Conservation (phyloP, 2,329 filamentous ascomycete species). For the Aureobasidium vineae region DNA sequence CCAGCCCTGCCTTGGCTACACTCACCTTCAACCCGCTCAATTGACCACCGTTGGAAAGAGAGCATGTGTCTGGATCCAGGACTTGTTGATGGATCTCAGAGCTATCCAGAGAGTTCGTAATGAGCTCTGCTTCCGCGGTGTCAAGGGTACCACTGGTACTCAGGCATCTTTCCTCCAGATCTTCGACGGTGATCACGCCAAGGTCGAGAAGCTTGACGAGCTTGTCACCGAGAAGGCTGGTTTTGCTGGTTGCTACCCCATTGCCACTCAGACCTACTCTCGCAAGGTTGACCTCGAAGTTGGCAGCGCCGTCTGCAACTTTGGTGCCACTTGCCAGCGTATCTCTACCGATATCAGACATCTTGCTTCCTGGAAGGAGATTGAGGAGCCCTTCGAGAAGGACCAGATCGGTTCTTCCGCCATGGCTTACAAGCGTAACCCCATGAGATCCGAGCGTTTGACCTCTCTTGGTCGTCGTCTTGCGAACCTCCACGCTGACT, state of each 20-base stretch:
- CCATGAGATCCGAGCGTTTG: conserved; percentile 60
- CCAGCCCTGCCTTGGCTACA: conserved; percentile 71
- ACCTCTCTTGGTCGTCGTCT: conserved; percentile 55
- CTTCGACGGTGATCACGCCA: conserved; percentile 59
- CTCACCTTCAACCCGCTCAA: conserved; percentile 66
- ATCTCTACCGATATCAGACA: conserved; percentile 74
- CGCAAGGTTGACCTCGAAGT: conserved; percentile 80
- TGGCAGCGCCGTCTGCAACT: conserved; percentile 74
- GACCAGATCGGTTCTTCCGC: conserved; percentile 71
- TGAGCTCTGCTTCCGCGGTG: conserved; percentile 72
- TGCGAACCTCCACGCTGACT: conserved; percentile 54
- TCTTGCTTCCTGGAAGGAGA: conserved; percentile 72
- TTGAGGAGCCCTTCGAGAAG: conserved; percentile 80
- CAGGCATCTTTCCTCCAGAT: conserved; percentile 75
- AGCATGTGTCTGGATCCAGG: conserved; percentile 71
- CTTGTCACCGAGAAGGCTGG: conserved; percentile 65
- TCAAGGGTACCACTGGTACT: conserved; percentile 70
- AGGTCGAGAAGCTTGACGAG: conserved; percentile 62
- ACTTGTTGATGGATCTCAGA: conserved; percentile 71
- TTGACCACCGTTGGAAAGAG: conserved; percentile 61
- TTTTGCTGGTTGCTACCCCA: conserved; percentile 59
- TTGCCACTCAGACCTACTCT: conserved; percentile 72
- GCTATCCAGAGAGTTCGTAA: conserved; percentile 67
- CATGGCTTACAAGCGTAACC: conserved; percentile 65
- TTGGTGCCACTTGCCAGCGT: conserved; percentile 74